phyloP scores from a whole-genome alignment of 1,284 basidiomycete genomes.

The Fistulinella cinereoalba region DNA sequence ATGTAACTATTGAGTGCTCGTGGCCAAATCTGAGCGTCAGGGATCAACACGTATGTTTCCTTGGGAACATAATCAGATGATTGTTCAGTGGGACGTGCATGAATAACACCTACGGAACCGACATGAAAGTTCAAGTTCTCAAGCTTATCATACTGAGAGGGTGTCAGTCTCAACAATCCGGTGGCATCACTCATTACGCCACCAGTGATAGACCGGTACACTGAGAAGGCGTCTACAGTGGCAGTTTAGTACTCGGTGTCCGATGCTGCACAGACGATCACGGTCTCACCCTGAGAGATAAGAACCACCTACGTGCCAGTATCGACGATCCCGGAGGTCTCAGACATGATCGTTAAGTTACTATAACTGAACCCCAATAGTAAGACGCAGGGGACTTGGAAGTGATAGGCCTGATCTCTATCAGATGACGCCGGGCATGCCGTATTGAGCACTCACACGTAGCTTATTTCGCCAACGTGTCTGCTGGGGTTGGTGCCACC shows the following conservation, averaged over 20 bases:
- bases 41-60: constrained; percentile 39
- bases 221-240: constrained; percentile 45
- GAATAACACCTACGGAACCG: constrained; percentile 35
- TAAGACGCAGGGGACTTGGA: constrained; percentile 42
- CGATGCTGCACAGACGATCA: not conserved
- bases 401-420: constrained; percentile 44
- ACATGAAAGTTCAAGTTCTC: constrained; percentile 43
- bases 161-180: constrained; percentile 41
- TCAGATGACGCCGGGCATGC: not conserved
- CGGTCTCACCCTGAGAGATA: constrained; percentile 36
- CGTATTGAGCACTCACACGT: constrained; percentile 36
- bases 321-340: constrained; percentile 61
- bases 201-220: constrained; percentile 53
- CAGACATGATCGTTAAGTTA: constrained; percentile 41
- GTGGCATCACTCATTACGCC: constrained; percentile 42
- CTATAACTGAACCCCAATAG: constrained; percentile 66
- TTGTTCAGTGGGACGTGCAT: not conserved
- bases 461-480: constrained; percentile 45
- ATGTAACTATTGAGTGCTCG: constrained; percentile 41
- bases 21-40: constrained; percentile 53
- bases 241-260: constrained; percentile 3
- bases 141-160: constrained; percentile 37
- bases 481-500: constrained; percentile 50
- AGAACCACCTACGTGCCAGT: constrained; percentile 44
- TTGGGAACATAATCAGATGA: constrained; percentile 9